Percentiles rank a stretch among this genome's conserved stretches.
phyloP scores from a whole-genome alignment of 2,329 filamentous ascomycete species.

The Aphanoascus verrucosus region DNA sequence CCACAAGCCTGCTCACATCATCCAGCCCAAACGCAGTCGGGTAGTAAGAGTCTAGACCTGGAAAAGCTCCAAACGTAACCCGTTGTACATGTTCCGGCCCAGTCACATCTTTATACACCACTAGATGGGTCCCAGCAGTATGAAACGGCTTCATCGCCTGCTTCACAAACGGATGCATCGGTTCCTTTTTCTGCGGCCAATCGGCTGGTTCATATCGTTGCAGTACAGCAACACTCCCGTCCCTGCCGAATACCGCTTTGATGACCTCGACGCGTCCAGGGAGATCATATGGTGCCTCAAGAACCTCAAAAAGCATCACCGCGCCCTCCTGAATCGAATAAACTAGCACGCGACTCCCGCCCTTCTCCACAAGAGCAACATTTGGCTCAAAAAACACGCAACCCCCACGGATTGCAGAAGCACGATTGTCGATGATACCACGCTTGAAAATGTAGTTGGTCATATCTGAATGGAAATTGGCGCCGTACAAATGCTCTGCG shows the following conservation, averaged over 20 bases:
- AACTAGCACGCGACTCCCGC: slow-evolving; percentile 23
- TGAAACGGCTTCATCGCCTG: slow-evolving; percentile 22
- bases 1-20: slow-evolving; percentile 1
- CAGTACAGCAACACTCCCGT: slow-evolving; percentile 24
- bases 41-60: slow-evolving; percentile 1
- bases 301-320: slow-evolving; percentile 14
- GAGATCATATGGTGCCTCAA: slow-evolving; percentile 20
- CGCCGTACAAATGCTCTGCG: slow-evolving; percentile 27
- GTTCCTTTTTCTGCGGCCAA: background rate
- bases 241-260: slow-evolving; percentile 21
- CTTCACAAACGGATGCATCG: slow-evolving; percentile 24
- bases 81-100: background rate
- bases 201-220: slow-evolving; percentile 23
- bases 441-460: slow-evolving; percentile 22
- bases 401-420: slow-evolving; percentile 21
- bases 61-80: slow-evolving; percentile 12
- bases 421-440: slow-evolving; percentile 24
- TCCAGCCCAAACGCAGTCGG: slow-evolving; percentile 13
- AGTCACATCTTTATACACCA: slow-evolving; percentile 18
- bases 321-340: slow-evolving; percentile 19
- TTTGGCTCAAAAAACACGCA: slow-evolving; percentile 14
- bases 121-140: slow-evolving; percentile 22
- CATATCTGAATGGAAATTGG: slow-evolving; percentile 26
- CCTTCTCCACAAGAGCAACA: slow-evolving; percentile 25
- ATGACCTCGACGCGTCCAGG: slow-evolving; percentile 26